Evolutionary conservation across 2,329 filamentous ascomycete species (phyloP).

Genomic region (Penicillium sp.): DNA sequence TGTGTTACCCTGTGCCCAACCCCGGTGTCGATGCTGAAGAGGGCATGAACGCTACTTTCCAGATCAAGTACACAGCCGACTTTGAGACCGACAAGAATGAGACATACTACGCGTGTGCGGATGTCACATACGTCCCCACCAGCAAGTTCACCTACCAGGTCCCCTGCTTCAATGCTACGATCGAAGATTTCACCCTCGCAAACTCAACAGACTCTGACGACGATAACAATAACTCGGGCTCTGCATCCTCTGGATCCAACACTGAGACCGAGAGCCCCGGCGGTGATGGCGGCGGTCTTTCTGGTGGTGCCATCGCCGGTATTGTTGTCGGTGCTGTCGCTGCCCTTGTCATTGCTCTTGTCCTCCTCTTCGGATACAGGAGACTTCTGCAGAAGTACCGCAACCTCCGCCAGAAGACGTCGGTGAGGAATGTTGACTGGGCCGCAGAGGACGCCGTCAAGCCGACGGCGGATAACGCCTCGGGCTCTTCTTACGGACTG

Average conservation of each 20-base stretch:
- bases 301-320: slow-evolving; percentile 50
- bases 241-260: slow-evolving; percentile 17
- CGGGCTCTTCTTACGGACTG: slow-evolving; percentile 7
- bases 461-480: slow-evolving; percentile 1
- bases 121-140: slow-evolving; percentile 50
- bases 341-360: slow-evolving; percentile 23
- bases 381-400: slow-evolving; percentile 23
- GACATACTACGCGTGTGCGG: slow-evolving; percentile 55
- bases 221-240: slow-evolving; percentile 20
- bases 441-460: slow-evolving; percentile 12
- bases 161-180: slow-evolving; percentile 55
- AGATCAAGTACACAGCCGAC: slow-evolving; percentile 50
- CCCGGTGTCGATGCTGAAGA: slow-evolving; percentile 38
- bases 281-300: slow-evolving; percentile 33
- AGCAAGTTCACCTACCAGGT: slow-evolving; percentile 47
- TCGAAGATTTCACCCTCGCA: slow-evolving; percentile 34
- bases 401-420: slow-evolving; percentile 17
- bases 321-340: slow-evolving; percentile 41
- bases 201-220: slow-evolving; percentile 21
- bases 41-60: slow-evolving; percentile 52
- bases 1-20: slow-evolving; percentile 50
- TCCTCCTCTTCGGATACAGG: slow-evolving; percentile 26
- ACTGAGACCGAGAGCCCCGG: slow-evolving; percentile 21
- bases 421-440: slow-evolving; percentile 22
- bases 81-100: slow-evolving; percentile 48